phyloP scores from a whole-genome alignment of 352 stramenopile genomes.

The Thalassiosira exigua region DNA sequence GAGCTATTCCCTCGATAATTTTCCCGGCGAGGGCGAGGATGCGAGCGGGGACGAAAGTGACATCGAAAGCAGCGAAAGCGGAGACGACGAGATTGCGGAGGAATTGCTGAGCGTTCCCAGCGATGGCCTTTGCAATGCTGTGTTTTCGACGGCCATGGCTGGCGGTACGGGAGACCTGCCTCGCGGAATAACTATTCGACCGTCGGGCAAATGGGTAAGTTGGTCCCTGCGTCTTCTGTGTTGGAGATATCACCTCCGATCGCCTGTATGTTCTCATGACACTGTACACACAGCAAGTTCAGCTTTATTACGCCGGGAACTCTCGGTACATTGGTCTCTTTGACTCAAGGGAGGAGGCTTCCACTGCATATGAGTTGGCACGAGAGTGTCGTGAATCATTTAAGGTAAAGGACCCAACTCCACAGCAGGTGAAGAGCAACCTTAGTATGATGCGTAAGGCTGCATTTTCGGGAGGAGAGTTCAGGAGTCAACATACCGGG shows the following conservation, averaged over 20 bases:
- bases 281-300: conserved; percentile 44
- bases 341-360: conserved; percentile 39
- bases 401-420: background rate
- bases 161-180: conserved; percentile 8
- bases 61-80: background rate
- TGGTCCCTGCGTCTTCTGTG: background rate
- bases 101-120: background rate
- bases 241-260: conserved; percentile 5
- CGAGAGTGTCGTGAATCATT: conserved; percentile 26
- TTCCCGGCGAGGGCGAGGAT: background rate
- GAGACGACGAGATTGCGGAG: background rate
- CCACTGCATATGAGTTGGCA: conserved; percentile 57
- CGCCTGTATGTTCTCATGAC: background rate
- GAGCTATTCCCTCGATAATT: background rate
- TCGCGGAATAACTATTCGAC: conserved; percentile 55
- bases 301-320: conserved; percentile 60
- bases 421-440: conserved; percentile 27
- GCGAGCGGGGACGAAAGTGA: background rate
- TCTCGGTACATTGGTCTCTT: conserved; percentile 65
- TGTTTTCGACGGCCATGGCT: background rate
- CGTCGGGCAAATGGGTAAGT: conserved; percentile 67
- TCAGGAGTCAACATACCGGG: background rate
- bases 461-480: conserved; percentile 18
- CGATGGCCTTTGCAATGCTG: conserved; percentile 1
- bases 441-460: conserved; percentile 37